Percentiles rank a stretch among this genome's conserved stretches.
Evolutionary conservation across 768 basidiomycete genomes (phyloP).

Genomic region (Serendipita sp.): DNA sequence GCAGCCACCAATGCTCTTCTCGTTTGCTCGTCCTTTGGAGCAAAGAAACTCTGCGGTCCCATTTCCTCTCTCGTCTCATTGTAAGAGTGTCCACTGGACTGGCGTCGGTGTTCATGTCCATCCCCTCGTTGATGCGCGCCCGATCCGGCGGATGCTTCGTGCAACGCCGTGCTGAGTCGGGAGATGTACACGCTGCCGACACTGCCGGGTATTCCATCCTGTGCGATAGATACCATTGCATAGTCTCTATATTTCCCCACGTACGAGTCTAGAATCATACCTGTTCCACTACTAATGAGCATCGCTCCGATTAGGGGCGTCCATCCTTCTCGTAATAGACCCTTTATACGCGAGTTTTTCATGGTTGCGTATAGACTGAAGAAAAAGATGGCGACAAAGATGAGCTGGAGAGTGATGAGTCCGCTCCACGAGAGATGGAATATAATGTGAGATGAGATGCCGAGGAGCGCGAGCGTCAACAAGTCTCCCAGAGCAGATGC

Average conservation of each 20-base stretch:
- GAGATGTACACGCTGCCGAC: constrained; percentile 87
- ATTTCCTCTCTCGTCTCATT: too few species aligned
- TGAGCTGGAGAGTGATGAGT: constrained; percentile 23
- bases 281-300: constrained; percentile 73
- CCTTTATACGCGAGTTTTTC: constrained; percentile 50
- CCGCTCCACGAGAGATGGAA: constrained; percentile 36
- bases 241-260: constrained; percentile 79
- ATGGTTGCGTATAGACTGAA: constrained; percentile 39
- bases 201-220: constrained; percentile 81
- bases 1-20: constrained; percentile 13
- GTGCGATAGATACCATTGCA: constrained; percentile 71
- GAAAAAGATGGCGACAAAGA: constrained; percentile 31
- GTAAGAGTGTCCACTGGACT: too few species aligned
- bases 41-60: background rate
- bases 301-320: constrained; percentile 78
- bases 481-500: constrained; percentile 89
- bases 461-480: constrained; percentile 72
- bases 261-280: constrained; percentile 80
- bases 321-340: constrained; percentile 77
- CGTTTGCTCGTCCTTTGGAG: background rate
- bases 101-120: background rate
- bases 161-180: constrained; percentile 75
- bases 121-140: constrained; percentile 7
- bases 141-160: constrained; percentile 31
- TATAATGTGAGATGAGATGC: constrained; percentile 53